Conservation (phyloP, 768 basidiomycete species). For the Suillus weaverae region DNA sequence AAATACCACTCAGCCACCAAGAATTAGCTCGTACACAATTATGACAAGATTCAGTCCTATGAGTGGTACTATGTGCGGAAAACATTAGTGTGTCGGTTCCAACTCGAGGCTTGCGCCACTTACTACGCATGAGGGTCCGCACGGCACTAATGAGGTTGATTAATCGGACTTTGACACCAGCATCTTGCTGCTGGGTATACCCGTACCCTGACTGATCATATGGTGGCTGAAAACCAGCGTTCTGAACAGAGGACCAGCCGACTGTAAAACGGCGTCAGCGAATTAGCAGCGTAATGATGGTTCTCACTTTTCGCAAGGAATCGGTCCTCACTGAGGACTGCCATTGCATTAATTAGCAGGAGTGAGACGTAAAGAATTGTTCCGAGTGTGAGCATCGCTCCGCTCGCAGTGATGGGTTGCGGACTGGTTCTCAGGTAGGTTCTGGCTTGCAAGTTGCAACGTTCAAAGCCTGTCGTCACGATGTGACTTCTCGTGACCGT, state of each 20-base stretch:
- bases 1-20: constrained; percentile 46
- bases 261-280: constrained; percentile 48
- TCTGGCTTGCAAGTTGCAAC: not conserved
- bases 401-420: constrained; percentile 15
- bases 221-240: constrained; percentile 58
- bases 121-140: constrained; percentile 95
- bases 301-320: constrained; percentile 89
- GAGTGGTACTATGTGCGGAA: constrained; percentile 69
- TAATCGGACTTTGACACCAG: constrained; percentile 79
- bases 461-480: not conserved
- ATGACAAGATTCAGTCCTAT: constrained; percentile 86
- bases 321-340: constrained; percentile 93
- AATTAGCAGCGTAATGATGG: constrained; percentile 7
- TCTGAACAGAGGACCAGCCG: constrained; percentile 81
- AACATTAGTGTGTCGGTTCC: constrained; percentile 13
- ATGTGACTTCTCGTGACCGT: constrained; percentile 16
- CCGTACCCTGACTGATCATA: constrained; percentile 69
- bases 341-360: constrained; percentile 91
- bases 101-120: constrained; percentile 37
- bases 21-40: constrained; percentile 80
- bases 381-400: constrained; percentile 59
- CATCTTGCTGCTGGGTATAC: constrained; percentile 48
- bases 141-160: constrained; percentile 94
- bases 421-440: constrained; percentile 10
- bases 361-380: constrained; percentile 83